phyloP scores from a whole-genome alignment of 257 asterid species.

The Solanum stenotomum region DNA sequence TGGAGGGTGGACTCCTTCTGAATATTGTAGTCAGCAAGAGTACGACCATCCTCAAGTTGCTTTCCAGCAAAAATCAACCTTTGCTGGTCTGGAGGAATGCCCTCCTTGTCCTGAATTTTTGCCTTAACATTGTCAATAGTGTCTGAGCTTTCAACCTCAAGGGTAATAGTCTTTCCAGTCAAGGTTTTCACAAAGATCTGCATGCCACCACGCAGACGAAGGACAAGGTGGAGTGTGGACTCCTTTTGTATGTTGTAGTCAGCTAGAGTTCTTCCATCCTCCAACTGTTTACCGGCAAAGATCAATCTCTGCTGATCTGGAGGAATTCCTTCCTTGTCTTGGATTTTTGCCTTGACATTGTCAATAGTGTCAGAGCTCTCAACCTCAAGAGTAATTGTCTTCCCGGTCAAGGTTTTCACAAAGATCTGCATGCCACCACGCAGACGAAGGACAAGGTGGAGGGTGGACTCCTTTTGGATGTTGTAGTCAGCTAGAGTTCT shows the following conservation, averaged over 20 bases:
- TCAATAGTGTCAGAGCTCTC: conserved; percentile 9
- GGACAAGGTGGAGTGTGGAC: neutral
- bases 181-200: conserved; percentile 13
- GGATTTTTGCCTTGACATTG: conserved; percentile 6
- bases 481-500: neutral
- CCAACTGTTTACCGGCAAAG: conserved; percentile 9
- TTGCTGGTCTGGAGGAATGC: conserved; percentile 13
- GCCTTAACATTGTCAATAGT: conserved; percentile 3
- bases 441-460: neutral
- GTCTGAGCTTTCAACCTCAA: conserved; percentile 7
- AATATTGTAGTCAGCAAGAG: conserved; percentile 11
- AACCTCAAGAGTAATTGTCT: conserved; percentile 5
- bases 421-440: conserved; percentile 9
- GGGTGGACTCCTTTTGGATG: neutral
- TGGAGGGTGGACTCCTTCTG: conserved; percentile 10
- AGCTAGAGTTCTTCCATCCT: conserved; percentile 12
- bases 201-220: conserved; percentile 5
- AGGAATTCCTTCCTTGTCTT: conserved; percentile 10
- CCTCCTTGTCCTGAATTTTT: conserved; percentile 9
- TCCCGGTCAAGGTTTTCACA: conserved; percentile 1
- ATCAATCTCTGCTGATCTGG: conserved; percentile 12
- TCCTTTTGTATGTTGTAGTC: conserved; percentile 8
- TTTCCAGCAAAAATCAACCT: conserved; percentile 13
- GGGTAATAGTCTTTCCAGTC: conserved; percentile 7
- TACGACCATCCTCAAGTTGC: conserved; percentile 9